Base-by-base conservation (phyloP, 495 filamentous ascomycete genomes). In the Letharia lupina region DNA sequence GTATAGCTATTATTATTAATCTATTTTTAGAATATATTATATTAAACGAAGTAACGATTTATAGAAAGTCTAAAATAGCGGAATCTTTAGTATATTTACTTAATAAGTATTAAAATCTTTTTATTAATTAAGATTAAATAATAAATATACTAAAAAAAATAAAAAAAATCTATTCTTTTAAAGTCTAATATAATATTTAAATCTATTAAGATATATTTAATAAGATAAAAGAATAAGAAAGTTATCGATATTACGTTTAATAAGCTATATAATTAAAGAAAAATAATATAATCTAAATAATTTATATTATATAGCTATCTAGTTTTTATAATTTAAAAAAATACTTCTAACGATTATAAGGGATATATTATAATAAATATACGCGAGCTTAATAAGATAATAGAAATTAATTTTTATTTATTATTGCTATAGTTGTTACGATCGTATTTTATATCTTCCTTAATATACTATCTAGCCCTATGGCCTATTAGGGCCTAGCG, bases 281-380 rank as follows among this genome's bases (percentile, higher is more conserved):
- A 65, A 31, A 54, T 70, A 45, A 41, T 31, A 47, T 65, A 42
- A 42, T 23, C 39, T 16, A 62, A 0, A 31, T 23, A 70, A 15
- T 44, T 23, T 33, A 64, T 39, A 1, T 35, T 44, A 3, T 67
- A 54, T 65, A 61, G 39, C 6, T 71, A 58, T 37, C 61, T 45
- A 1, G 44, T 70, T 0, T 72, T 72, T 59, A 57, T 72, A 52
- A 60, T 66, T n/a, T 72, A 61, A 60, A 60, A 57, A 20, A 48
- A 57, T 40, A 58, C 65, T 3, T 23, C 45, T 15, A 52, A 44
- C 12, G 44, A 59, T 9, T 7, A 13, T 33, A 67, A 63, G 59
- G 39, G 35, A 10, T 16, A 52, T 11, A 52, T 68, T 18, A 59
- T 64, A 3, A 47, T 64, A 31, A 28, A 64, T 64, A 64, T 64